A percentile compares a stretch with the other conserved stretches of the same genome.
Conservation (phyloP, 31 red algal species). For the Porphyra umbilicalis region DNA sequence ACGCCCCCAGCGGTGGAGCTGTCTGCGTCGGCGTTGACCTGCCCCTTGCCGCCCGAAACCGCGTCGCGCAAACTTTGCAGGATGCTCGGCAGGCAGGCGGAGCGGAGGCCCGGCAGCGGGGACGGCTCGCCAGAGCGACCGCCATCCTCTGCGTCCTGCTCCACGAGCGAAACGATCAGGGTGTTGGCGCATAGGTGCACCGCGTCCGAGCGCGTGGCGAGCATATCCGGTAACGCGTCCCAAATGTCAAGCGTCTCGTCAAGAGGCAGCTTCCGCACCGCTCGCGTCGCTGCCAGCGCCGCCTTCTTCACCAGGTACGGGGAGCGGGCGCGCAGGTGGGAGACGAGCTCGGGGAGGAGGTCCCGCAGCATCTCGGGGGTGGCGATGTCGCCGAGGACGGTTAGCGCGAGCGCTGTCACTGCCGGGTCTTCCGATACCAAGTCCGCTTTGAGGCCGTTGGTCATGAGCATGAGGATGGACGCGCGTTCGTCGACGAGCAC, state of each 20-base stretch:
- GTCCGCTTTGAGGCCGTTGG: slow-evolving; percentile 81
- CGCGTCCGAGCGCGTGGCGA: slow-evolving; percentile 35
- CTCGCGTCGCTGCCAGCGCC: slow-evolving; percentile 69
- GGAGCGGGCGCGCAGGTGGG: slow-evolving; percentile 39
- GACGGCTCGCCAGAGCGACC: not conserved
- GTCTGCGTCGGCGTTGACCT: slow-evolving; percentile 1
- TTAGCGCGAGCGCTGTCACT: slow-evolving; percentile 80
- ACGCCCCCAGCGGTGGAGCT: slow-evolving; percentile 39
- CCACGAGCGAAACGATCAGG: slow-evolving; percentile 14
- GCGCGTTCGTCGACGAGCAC: slow-evolving; percentile 87
- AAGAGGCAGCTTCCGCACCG: slow-evolving; percentile 59
- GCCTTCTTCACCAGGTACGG: slow-evolving; percentile 92
- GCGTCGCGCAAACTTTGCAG: slow-evolving; percentile 44
- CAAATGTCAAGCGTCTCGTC: slow-evolving; percentile 67
- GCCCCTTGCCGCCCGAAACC: slow-evolving; percentile 14
- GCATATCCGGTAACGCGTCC: slow-evolving; percentile 24
- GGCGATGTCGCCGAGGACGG: slow-evolving; percentile 83
- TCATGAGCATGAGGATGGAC: slow-evolving; percentile 88
- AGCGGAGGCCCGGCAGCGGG: slow-evolving; percentile 7
- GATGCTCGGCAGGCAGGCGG: slow-evolving; percentile 17
- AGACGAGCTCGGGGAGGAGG: slow-evolving; percentile 74
- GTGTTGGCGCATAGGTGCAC: slow-evolving; percentile 63
- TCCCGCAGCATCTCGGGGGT: slow-evolving; percentile 92
- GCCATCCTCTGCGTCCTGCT: not conserved
- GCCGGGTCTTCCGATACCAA: slow-evolving; percentile 60